Evolutionary conservation across 352 stramenopile species (phyloP), one percentile per base, ranked within the genome.

Genomic region (Pythium dissotocum): DNA sequence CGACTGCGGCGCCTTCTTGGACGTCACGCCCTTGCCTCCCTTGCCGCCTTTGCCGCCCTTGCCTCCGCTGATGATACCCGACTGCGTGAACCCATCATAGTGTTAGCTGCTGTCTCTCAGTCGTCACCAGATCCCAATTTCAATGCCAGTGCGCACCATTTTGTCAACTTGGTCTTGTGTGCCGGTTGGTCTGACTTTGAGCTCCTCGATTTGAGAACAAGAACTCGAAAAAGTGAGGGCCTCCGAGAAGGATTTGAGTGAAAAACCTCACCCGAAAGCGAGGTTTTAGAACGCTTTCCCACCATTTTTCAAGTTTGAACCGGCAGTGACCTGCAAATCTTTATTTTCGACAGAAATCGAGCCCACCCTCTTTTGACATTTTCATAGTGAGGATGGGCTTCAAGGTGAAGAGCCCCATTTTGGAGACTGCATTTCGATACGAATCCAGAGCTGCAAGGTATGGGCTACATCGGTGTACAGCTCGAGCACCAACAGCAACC

Each of bases 1-100:
- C 55, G 97, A 99, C 85, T 99, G 97, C 52, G 98, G 98, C 48
- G 97, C 96, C 80, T 99, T 99, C 91, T 99, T 99, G 72, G 94
- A 94, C 48, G 98, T 98, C 36, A 98, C 97, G 60, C 96, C 97
- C 79, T 99, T 99, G 75, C 97, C 98, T 54, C 98, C 98, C 88
- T 99, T 99, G 80, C 98, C 98, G 73, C 96, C 97, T 75, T 99
- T 99, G 63, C 95, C 95, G 55, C 95, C 97, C 79, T 99, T 99
- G 48, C 95, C 95, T 65, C 94, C 97, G 87, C 98, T 96, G 67
- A 87, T 85, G 56, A 94, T 84, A 48, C 79, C 80, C 66, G 85
- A 94, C 87, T 95, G 13, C 51, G 38, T 57, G 13, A n/a, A 44
- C n/a, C 32, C 10, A 21, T 16, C 1, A 26, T 14, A 53, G 24